These are phyloP conservation scores for Aureobasidium sp. DNA, from an alignment of 2,329 filamentous ascomycete genomes.

Conservation along the genomic window DNA sequence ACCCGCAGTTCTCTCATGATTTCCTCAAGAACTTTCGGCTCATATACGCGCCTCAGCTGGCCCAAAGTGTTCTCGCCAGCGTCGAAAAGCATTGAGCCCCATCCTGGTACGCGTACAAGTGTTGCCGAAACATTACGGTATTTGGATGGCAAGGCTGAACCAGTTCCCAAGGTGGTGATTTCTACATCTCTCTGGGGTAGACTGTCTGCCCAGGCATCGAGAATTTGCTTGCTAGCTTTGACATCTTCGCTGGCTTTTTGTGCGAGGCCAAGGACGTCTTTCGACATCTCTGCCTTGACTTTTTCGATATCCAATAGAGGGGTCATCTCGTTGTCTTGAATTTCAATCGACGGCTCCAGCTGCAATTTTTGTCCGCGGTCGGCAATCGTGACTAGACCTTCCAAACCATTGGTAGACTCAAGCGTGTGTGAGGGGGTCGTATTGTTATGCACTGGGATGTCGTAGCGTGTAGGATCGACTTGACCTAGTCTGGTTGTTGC, in stretches of 20 bases:
- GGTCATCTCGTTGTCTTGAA: constrained; percentile 43
- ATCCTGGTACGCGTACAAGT: constrained; percentile 72
- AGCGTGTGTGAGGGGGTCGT: constrained; percentile 25
- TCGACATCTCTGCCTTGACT: constrained; percentile 37
- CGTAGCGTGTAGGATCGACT: constrained; percentile 69
- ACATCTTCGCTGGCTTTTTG: constrained; percentile 34
- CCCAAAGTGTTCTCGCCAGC: constrained; percentile 89
- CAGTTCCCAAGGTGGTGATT: constrained; percentile 82
- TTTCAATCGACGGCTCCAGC: constrained; percentile 31
- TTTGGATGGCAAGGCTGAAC: constrained; percentile 82
- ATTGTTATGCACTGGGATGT: constrained; percentile 60
- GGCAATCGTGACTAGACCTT: constrained; percentile 25
- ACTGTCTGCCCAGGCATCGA: constrained; percentile 53
- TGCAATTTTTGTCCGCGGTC: constrained; percentile 30
- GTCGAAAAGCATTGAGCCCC: constrained; percentile 86
- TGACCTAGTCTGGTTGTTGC: constrained; percentile 63
- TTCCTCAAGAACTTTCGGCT: constrained; percentile 55
- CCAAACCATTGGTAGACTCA: not conserved
- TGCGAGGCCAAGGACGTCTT: constrained; percentile 50
- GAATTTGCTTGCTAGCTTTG: constrained; percentile 34
- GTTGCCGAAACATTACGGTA: constrained; percentile 94
- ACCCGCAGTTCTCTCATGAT: constrained; percentile 71
- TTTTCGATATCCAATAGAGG: constrained; percentile 44
- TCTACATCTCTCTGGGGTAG: constrained; percentile 71
- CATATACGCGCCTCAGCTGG: constrained; percentile 70